Base-by-base conservation (phyloP, 2,329 filamentous ascomycete species). In the Fusarium abutilonis region DNA sequence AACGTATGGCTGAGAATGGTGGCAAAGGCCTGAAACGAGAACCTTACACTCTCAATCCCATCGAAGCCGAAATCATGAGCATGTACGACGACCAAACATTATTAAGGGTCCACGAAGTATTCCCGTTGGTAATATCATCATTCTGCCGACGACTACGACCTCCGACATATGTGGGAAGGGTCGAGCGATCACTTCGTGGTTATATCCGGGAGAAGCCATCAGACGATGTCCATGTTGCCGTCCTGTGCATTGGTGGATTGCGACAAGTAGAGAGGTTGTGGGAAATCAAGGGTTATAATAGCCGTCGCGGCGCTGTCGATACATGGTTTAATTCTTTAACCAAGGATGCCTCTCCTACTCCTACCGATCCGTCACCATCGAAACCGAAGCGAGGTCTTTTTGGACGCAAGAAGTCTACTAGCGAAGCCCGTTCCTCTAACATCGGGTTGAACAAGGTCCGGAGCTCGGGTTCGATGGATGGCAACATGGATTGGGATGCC, bases 221-320 rank as follows among this genome's bases (percentile, higher is more conserved):
- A 2, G 86, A 89, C 53, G 85, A 89, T 40, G 78, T 89, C 1
- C 86, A 88, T 62, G 82, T 83, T 9, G 83, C 86, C 3, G 83
- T 87, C 11, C 69, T 89, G 9, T 84, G 82, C 39, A 76, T 89
- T 10, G 86, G 86, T 31, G 86, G 86, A 3, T 74, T 89, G 52
- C 80, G 86, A 9, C 84, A 89, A 68, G 85, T 88, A 2, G 84
- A 88, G 65, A 79, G 82, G 40, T 80, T 89, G 32, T 89, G 86
- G 86, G 85, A 88, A 68, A 85, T 86, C 35, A 87, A 87, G 67
- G 85, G 86, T 2, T 89, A 89, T 73, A 89, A 87, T 68, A 78
- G 78, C 47, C 79, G 86, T 29, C 80, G 86, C 53, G 78, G 79
- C 17, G 82, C 83, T 2, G 86, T 89, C 14, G 86, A 89, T 66